Evolutionary conservation across 2,329 filamentous ascomycete genomes (phyloP), one percentile per base, ranked within the genome.

Genomic region (Colletotrichum sp.): DNA sequence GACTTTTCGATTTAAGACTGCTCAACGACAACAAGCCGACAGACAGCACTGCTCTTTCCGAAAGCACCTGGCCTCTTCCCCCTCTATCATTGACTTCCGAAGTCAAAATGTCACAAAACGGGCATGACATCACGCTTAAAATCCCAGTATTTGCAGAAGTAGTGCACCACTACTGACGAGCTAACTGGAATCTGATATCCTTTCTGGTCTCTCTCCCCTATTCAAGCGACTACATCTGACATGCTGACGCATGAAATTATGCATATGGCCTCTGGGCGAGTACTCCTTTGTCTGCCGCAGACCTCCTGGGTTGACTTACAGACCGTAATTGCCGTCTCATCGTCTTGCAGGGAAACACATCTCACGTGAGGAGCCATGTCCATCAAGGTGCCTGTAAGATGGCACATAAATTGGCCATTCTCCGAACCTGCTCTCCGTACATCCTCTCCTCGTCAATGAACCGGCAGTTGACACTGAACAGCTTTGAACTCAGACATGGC

Each of bases 101-200:
- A 49, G 3, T n/a, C 36, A 44, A 44, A n/a, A 44, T 44, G 9
- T 49, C 19, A n/a, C 19, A 49, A 49, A 49, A 49, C 19, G 19
- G 19, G 0, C 9, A 12, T 49, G 39, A 7, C 19, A 12, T n/a
- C 39, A n/a, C 19, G 0, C 9, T n/a, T 12, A 1, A 8, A 52
- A 22, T 8, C n/a, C 22, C 44, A 8, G 11, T 22, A 3, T 13
- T 22, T 25, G 44, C n/a, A 52, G 12, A 8, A 8, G 0, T 22
- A 13, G n/a, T 52, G 44, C n/a, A 5, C n/a, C 11, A 52, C n/a
- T 13, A 52, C n/a, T 13, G 44, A 22, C n/a, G 13, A 13, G 11
- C 44, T 52, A 25, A 22, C 11, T 22, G n/a, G 3, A 11, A 13
- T 52, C n/a, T 22, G 44, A 13, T 8, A 25, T 49, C n/a, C 1